These are phyloP conservation scores for Pichia kudriavzevii DNA, from an alignment of 1,139 yeast species.

Conservation along the genomic window DNA sequence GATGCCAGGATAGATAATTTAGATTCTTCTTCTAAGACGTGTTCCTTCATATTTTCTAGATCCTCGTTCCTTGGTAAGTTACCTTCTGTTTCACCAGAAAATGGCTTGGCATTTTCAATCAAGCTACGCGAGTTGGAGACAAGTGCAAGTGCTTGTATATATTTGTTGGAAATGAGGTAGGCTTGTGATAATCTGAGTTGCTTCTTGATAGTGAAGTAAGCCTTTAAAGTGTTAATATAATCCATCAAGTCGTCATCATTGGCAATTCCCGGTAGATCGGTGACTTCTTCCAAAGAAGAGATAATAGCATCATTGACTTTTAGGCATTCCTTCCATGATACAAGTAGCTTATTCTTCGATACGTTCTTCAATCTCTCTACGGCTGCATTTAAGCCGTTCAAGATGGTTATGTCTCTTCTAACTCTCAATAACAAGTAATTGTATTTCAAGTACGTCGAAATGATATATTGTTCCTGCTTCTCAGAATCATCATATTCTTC, in stretches of 20 bases:
- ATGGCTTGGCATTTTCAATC: conserved; percentile 20
- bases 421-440: conserved; percentile 58
- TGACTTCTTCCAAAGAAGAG: conserved; percentile 45
- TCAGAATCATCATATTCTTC: conserved; percentile 39
- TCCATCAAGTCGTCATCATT: conserved; percentile 64
- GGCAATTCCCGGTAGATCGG: conserved; percentile 85
- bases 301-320: conserved; percentile 46
- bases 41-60: conserved; percentile 28
- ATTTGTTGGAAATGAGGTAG: conserved; percentile 39
- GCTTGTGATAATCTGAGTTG: conserved; percentile 41
- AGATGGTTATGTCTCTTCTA: conserved; percentile 58
- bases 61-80: conserved; percentile 32
- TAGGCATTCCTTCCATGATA: conserved; percentile 37
- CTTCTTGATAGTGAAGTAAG: conserved; percentile 41
- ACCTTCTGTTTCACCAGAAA: conserved; percentile 16
- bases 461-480: conserved; percentile 66
- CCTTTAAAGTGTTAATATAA: conserved; percentile 44
- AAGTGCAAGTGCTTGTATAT: conserved; percentile 50
- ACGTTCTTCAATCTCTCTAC: conserved; percentile 16
- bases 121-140: conserved; percentile 30
- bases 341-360: conserved; percentile 26
- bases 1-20: conserved; percentile 48
- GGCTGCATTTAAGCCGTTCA: conserved; percentile 24
- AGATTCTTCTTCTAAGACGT: conserved; percentile 29
- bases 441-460: conserved; percentile 69